Conservation (phyloP, 495 filamentous ascomycete genomes). For the Aspergillus leporis region DNA sequence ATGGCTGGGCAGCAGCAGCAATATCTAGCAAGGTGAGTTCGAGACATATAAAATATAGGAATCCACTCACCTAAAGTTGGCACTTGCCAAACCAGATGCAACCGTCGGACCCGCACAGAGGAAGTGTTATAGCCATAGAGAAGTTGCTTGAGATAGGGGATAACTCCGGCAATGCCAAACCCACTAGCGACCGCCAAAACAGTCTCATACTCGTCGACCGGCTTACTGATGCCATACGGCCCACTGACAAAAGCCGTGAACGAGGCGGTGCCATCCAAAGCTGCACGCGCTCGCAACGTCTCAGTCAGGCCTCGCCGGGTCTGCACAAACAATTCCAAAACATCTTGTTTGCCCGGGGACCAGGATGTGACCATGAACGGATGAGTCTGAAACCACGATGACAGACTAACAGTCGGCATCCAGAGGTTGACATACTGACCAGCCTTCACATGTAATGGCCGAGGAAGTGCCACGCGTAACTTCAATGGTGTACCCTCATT, state of each 20-base stretch:
- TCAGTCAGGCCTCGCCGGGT: constrained; percentile 18
- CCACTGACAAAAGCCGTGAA: constrained; percentile 29
- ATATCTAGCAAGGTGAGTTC: too few species aligned
- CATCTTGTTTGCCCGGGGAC: constrained; percentile 25
- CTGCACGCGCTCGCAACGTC: constrained; percentile 10
- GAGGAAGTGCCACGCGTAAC: constrained; percentile 24
- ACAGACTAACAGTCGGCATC: constrained; percentile 34
- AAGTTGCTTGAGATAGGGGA: constrained; percentile 35
- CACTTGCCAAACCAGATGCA: constrained; percentile 39
- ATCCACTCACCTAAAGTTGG: constrained; percentile 18
- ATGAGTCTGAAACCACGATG: constrained; percentile 36
- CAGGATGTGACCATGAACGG: constrained; percentile 41
- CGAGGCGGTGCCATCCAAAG: constrained; percentile 9
- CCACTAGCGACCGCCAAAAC: constrained; percentile 29
- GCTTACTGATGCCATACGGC: constrained; percentile 26
- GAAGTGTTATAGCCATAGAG: constrained; percentile 32
- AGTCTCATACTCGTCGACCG: constrained; percentile 28
- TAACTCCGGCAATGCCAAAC: constrained; percentile 24
- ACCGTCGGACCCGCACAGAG: constrained; percentile 20
- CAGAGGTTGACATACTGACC: constrained; percentile 43
- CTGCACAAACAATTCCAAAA: constrained; percentile 30
- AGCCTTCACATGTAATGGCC: constrained; percentile 30
- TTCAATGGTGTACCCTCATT: constrained; percentile 17
- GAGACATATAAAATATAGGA: neutral
- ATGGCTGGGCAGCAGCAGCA: neutral